phyloP scores from a whole-genome alignment of 495 filamentous ascomycete species.

The Xylaria curta region DNA sequence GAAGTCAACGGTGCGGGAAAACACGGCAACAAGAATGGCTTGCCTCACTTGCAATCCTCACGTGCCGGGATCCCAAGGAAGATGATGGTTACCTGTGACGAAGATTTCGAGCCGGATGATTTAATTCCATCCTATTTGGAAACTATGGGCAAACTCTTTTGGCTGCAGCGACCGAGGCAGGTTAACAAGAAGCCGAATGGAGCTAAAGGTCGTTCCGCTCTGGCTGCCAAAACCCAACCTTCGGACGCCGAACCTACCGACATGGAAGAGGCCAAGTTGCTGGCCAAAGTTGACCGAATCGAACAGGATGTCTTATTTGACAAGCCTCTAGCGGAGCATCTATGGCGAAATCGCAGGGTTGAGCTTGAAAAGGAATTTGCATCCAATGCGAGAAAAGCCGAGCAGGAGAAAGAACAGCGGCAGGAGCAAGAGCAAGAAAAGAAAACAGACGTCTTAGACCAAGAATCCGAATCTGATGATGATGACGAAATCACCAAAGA shows the following conservation, averaged over 20 bases:
- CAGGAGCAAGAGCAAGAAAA: conserved; percentile 40
- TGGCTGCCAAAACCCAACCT: conserved; percentile 7
- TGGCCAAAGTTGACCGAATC: conserved; percentile 74
- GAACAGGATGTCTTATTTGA: conserved; percentile 90
- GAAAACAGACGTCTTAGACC: conserved; percentile 29
- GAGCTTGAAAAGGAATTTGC: conserved; percentile 66
- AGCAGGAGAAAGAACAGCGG: conserved; percentile 36
- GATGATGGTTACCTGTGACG: conserved; percentile 53
- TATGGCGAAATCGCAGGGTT: conserved; percentile 73
- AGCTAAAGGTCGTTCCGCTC: conserved; percentile 33
- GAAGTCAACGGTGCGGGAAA: conserved; percentile 38
- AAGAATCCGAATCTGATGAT: conserved; percentile 42
- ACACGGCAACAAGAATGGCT: conserved; percentile 43
- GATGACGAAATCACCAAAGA: conserved; percentile 58
- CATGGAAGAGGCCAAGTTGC: conserved; percentile 65
- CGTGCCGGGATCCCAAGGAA: conserved; percentile 41
- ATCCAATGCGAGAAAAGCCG: conserved; percentile 43
- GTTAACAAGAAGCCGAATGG: conserved; percentile 54
- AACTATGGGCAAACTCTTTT: conserved; percentile 72
- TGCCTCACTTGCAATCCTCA: conserved; percentile 30
- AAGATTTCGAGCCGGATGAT: conserved; percentile 72
- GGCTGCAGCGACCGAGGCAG: conserved; percentile 68
- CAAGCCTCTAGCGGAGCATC: conserved; percentile 70
- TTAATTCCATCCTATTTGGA: conserved; percentile 78
- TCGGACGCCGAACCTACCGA: conserved; percentile 36